phyloP scores from a whole-genome alignment of 176 grass and related monocot genomes.

The bread wheat (Triticum aestivum) region IWGSC_CS_RefSeq_v2.1 NC_057799.1:26754612-26755111 shows the following conservation, averaged over 20 bases:
- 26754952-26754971: background rate
- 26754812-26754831: slow-evolving; percentile 76
- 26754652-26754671: background rate
- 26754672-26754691: background rate
- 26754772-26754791: slow-evolving; percentile 74
- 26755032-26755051: background rate
- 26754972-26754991: background rate
- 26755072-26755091: background rate
- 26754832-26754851: slow-evolving; percentile 60
- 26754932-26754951: background rate
- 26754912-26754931: background rate
- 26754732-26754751: slow-evolving; percentile 84
- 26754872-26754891: background rate
- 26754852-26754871: background rate
- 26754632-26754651: background rate
- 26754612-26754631: background rate
- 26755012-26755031: background rate
- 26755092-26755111: background rate
- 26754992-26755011: background rate
- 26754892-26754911: background rate
- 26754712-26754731: slow-evolving; percentile 45
- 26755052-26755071: background rate
- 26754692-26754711: background rate
- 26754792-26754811: slow-evolving; percentile 84
- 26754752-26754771: slow-evolving; percentile 90